A percentile compares a stretch with the other conserved stretches of the same genome.
Conservation (phyloP, 2,329 filamentous ascomycete species). For the Pseudocercospora musae region DNA sequence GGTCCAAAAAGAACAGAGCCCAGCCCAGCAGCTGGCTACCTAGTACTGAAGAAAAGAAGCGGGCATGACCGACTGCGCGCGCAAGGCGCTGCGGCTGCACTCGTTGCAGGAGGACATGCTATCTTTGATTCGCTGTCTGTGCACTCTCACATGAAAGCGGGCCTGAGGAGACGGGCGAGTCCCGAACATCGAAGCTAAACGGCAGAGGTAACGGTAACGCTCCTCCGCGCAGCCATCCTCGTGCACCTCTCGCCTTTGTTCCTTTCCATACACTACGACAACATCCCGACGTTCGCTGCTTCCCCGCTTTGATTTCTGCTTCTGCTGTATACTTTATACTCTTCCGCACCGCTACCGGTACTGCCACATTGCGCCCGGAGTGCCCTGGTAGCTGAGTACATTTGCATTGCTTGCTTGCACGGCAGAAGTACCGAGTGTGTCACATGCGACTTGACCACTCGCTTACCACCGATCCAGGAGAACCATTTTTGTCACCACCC, state of each 20-base stretch:
- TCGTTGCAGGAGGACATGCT: neutral
- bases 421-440: conserved; percentile 11
- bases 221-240: conserved; percentile 3
- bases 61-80: conserved; percentile 1
- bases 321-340: neutral
- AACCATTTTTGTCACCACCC: neutral
- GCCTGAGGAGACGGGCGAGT: conserved; percentile 8
- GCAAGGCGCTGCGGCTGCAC: neutral
- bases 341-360: neutral
- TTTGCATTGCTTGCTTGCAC: conserved; percentile 3
- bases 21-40: neutral
- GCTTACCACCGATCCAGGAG: conserved; percentile 7
- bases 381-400: neutral
- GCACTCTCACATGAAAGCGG: conserved; percentile 13
- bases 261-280: conserved; percentile 2
- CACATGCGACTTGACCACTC: conserved; percentile 16
- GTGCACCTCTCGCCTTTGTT: conserved; percentile 1
- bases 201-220: conserved; percentile 6
- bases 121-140: conserved; percentile 8
- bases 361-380: neutral
- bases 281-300: conserved; percentile 1
- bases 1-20: neutral
- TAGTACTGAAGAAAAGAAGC: neutral
- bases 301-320: conserved; percentile 2
- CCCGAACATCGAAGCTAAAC: conserved; percentile 11